These are phyloP conservation scores for Globisporangium recalcitrans DNA, from an alignment of 352 stramenopile genomes.

Conservation along the genomic window DNA sequence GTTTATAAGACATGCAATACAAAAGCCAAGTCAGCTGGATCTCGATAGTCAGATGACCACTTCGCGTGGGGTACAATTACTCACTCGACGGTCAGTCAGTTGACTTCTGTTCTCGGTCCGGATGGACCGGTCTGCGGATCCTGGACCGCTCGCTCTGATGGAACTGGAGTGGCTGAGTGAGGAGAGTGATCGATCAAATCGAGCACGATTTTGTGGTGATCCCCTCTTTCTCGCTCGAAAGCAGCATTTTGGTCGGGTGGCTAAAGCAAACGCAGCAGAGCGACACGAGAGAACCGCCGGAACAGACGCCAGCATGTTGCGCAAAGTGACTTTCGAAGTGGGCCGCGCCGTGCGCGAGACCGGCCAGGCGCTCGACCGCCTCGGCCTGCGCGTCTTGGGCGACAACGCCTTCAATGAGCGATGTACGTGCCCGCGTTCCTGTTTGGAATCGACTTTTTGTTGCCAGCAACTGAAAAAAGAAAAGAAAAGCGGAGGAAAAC, in stretches of 20 bases:
- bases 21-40: too few species aligned
- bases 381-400: constrained; percentile 87
- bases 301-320: constrained; percentile 54
- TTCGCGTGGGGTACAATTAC: constrained; percentile 9
- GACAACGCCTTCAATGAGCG: constrained; percentile 88
- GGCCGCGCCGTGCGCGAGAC: constrained; percentile 93
- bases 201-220: constrained; percentile 28
- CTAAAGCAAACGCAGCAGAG: constrained; percentile 10
- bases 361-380: constrained; percentile 93
- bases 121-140: background rate
- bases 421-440: constrained; percentile 49
- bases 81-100: background rate
- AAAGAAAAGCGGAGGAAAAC: background rate
- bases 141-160: background rate
- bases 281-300: constrained; percentile 11
- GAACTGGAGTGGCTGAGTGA: background rate
- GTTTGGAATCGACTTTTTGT: background rate
- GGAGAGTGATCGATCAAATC: background rate
- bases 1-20: too few species aligned
- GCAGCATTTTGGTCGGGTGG: constrained; percentile 5
- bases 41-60: too few species aligned
- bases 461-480: too few species aligned
- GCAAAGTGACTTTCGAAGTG: constrained; percentile 87
- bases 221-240: constrained; percentile 18
- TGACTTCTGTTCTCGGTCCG: background rate